These are phyloP conservation scores for Mayamaea pseudoterrestris DNA, from an alignment of 108 stramenopile genomes.

Conservation along the genomic window DNA sequence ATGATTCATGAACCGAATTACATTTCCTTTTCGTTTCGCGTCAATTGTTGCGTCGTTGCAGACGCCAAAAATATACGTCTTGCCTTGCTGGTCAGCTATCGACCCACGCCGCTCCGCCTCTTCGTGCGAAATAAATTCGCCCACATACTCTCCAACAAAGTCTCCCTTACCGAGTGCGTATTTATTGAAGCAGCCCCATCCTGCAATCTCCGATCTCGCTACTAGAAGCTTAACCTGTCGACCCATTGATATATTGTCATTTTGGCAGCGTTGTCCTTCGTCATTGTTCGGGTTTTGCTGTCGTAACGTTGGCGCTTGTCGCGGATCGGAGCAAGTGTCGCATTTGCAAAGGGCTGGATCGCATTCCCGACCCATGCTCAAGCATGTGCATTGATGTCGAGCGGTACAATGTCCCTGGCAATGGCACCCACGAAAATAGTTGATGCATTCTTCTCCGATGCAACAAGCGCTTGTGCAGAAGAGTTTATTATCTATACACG, in stretches of 20 bases:
- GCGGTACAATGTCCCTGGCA: constrained; percentile 41
- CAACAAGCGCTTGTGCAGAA: constrained; percentile 74
- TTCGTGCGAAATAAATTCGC: constrained; percentile 70
- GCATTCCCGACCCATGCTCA: constrained; percentile 66
- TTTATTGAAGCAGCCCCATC: constrained; percentile 74
- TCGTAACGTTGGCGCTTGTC: constrained; percentile 13
- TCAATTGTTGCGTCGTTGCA: constrained; percentile 61
- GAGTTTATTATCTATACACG: constrained; percentile 44
- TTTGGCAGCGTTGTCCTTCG: constrained; percentile 41
- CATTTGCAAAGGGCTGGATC: constrained; percentile 80
- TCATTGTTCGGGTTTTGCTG: constrained; percentile 3
- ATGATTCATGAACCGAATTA: constrained; percentile 3
- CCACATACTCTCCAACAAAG: constrained; percentile 74
- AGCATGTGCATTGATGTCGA: constrained; percentile 57
- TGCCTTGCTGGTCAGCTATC: constrained; percentile 61
- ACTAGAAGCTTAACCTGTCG: constrained; percentile 46
- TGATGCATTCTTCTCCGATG: constrained; percentile 36
- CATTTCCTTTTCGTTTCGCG: constrained; percentile 27
- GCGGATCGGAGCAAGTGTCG: constrained; percentile 47
- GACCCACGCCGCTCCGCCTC: constrained; percentile 76
- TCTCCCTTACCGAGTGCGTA: constrained; percentile 56
- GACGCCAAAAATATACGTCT: constrained; percentile 73
- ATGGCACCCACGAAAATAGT: constrained; percentile 67
- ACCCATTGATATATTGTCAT: constrained; percentile 59
- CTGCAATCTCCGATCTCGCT: constrained; percentile 55